phyloP scores from a whole-genome alignment of 176 grass and related monocot species.

The Poa annua region DNA sequence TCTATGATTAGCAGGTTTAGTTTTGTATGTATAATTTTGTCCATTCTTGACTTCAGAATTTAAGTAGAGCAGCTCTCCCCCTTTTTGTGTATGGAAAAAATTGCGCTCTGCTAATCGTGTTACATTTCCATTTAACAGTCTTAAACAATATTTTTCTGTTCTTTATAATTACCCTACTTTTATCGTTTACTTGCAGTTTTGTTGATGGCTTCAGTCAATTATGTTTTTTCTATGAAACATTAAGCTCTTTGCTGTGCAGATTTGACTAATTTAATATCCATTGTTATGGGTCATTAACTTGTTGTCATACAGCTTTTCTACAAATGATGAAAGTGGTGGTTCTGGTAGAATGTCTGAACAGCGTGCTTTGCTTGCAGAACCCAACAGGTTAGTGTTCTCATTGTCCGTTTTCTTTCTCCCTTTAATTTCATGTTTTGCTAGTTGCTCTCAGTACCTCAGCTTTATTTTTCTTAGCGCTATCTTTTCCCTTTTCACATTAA shows the following conservation, averaged over 20 bases:
- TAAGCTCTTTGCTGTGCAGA: constrained; percentile 2
- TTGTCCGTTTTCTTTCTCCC: neutral
- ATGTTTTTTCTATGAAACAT: constrained; percentile 3
- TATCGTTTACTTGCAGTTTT: neutral
- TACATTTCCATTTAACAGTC: constrained; percentile 13
- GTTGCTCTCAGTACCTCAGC: neutral
- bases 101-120: neutral
- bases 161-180: neutral
- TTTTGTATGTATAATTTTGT: neutral
- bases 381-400: constrained; percentile 55
- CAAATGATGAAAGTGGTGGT: constrained; percentile 49
- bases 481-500: constrained; percentile 13
- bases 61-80: constrained; percentile 21
- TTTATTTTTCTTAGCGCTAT: constrained; percentile 19
- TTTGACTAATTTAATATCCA: constrained; percentile 12
- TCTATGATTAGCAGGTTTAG: neutral
- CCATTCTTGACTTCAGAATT: constrained; percentile 6
- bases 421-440: constrained; percentile 10
- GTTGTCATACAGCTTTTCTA: constrained; percentile 58
- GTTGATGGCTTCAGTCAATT: neutral
- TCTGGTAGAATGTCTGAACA: constrained; percentile 66
- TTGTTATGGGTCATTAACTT: neutral
- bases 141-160: neutral
- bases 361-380: constrained; percentile 59
- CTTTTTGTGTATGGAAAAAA: constrained; percentile 14